Percentiles rank a stretch among this genome's conserved stretches.
Conservation (phyloP, 1,139 yeast species). For the Candida buenavistaensis region DNA sequence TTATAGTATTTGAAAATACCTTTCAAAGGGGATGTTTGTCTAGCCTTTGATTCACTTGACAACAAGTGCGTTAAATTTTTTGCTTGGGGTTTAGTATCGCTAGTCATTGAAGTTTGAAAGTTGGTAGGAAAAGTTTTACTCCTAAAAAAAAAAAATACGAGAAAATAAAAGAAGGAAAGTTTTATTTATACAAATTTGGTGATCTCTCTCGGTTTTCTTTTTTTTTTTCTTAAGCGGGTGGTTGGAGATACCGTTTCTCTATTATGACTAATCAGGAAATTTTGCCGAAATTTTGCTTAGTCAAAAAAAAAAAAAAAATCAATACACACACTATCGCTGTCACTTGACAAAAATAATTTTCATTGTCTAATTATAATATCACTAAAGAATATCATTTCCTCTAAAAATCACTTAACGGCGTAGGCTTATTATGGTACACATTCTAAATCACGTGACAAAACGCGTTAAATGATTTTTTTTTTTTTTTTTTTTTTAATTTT, state of each 20-base stretch:
- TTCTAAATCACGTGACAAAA: no score
- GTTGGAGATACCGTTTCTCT: no score
- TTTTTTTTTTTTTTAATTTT: not conserved
- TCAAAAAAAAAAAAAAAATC: not conserved
- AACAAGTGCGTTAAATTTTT: constrained; percentile 75
- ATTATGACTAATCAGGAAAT: constrained; percentile 1
- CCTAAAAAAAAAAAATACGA: not conserved
- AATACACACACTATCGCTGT: no score
- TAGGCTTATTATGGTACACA: no score
- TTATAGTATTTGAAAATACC: constrained; percentile 75
- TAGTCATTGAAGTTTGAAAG: constrained; percentile 1
- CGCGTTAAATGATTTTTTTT: not conserved
- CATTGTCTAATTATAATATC: no score
- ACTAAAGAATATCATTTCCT: no score
- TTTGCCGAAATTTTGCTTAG: not conserved
- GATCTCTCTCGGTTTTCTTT: not conserved
- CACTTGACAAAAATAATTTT: no score
- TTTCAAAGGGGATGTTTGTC: constrained; percentile 81
- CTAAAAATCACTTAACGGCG: no score
- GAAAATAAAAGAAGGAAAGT: not conserved
- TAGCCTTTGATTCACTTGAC: constrained; percentile 74
- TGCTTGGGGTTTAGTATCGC: constrained; percentile 22
- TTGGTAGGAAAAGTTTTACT: not conserved
- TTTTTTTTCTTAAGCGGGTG: no score
- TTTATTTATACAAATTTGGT: not conserved